These are phyloP conservation scores for Pleurotus citrinopileatus DNA, from an alignment of 768 basidiomycete genomes.

Conservation along the genomic window DNA sequence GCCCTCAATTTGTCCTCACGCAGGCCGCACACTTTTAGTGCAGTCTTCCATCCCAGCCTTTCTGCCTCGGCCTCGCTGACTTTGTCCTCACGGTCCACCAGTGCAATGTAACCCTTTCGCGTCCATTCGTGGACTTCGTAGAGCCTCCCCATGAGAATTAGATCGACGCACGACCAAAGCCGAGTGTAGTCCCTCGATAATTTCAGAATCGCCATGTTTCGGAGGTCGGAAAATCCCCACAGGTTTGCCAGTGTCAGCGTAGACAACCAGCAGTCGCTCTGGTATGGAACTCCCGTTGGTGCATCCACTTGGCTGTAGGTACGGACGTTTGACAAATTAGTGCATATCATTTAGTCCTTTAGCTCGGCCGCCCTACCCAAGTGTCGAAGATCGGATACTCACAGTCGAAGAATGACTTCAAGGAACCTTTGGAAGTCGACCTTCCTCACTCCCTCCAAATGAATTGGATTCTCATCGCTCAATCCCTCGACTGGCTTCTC, in stretches of 20 bases:
- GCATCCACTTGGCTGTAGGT: not conserved
- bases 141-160: not conserved
- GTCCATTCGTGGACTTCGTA: not conserved
- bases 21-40: not conserved
- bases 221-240: slow-evolving; percentile 4
- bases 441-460: not conserved
- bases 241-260: not conserved
- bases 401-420: not conserved
- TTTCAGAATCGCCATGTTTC: not conserved
- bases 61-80: not conserved
- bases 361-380: no score
- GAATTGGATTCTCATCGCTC: not conserved
- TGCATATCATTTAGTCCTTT: no score
- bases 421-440: slow-evolving; percentile 4
- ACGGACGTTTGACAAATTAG: no score
- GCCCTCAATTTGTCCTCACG: not conserved
- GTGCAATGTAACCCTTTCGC: not conserved
- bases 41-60: not conserved
- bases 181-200: not conserved
- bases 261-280: not conserved
- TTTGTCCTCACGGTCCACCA: not conserved
- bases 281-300: not conserved
- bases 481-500: not conserved
- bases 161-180: not conserved
- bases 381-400: not conserved